Evolutionary conservation across 768 basidiomycete species (phyloP).

Genomic region (Cyclocybe aegerita): DNA sequence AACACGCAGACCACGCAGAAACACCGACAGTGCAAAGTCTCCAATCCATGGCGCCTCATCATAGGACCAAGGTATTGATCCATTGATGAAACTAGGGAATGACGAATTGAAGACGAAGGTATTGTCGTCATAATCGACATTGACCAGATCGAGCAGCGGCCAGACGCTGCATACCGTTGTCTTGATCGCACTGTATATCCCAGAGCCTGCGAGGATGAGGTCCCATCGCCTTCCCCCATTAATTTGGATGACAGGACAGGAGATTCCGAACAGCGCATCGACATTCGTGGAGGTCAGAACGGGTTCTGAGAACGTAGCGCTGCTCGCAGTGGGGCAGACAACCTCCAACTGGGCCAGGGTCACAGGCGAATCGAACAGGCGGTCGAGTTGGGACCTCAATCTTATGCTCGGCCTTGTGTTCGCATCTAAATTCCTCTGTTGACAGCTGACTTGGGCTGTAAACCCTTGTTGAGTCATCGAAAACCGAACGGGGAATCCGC

Average conservation of each 20-base stretch:
- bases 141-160: slow-evolving; percentile 14
- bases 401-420: slow-evolving; percentile 14
- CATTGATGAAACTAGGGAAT: slow-evolving; percentile 18
- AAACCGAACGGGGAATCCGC: slow-evolving; percentile 15
- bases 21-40: slow-evolving; percentile 14
- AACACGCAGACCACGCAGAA: slow-evolving; percentile 13
- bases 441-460: slow-evolving; percentile 17
- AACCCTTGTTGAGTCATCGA: slow-evolving; percentile 23
- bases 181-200: slow-evolving; percentile 13
- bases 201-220: slow-evolving; percentile 14
- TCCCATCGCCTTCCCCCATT: slow-evolving; percentile 14
- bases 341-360: slow-evolving; percentile 17
- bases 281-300: slow-evolving; percentile 13
- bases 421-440: slow-evolving; percentile 4
- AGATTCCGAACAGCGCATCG: slow-evolving; percentile 16
- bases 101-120: slow-evolving; percentile 14
- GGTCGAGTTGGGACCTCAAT: slow-evolving; percentile 3
- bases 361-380: slow-evolving; percentile 10
- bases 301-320: slow-evolving; percentile 5
- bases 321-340: slow-evolving; percentile 5
- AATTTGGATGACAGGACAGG: slow-evolving; percentile 10
- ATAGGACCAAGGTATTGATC: slow-evolving; percentile 10
- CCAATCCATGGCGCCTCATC: slow-evolving; percentile 20
- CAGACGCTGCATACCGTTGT: slow-evolving; percentile 15
- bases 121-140: slow-evolving; percentile 15